Evolutionary conservation across 768 basidiomycete genomes (phyloP), one percentile per base, ranked within the genome.

Genomic region (Pleurotus salmoneostramineus): DNA sequence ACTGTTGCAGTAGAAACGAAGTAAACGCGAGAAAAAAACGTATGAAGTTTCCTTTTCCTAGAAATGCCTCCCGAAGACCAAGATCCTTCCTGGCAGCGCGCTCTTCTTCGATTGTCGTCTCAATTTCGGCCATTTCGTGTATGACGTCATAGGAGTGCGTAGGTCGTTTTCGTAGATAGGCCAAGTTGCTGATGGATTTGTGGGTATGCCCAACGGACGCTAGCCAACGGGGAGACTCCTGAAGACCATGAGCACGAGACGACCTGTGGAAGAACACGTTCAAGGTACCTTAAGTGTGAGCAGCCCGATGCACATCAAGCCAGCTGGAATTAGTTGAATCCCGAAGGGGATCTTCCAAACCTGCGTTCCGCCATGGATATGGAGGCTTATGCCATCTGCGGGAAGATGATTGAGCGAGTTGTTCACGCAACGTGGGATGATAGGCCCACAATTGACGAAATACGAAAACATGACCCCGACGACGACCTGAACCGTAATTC

Each of bases 401-500:
- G 42, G 49, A 12, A 57, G n/a, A 34, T 31, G 3, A 58, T 46
- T 49, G 5, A 61, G 35, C 45, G 40, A 8, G 42, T 47, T 5
- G 6, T 3, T 12, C 40, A 3, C 31, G 36, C 7, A 6, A 60
- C 61, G 7, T 62, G 34, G 11, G 60, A 57, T 33, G 62, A 58
- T 34, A 17, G 12, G 74, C 87, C 51, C 58, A 90, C 88, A 81
- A 64, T 92, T 90, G 63, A 91, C 77, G 68, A 89, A 91, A 70
- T 91, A 92, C 0, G 87, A 89, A 58, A 94, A 75, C 85, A 93
- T 92, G 60, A 91, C 91, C 54, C 92, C 93, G 50, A 83, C 75
- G 21, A 91, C 89, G 17, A 91, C 77, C 77, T 79, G 58, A 4
- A 2, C 12, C 4, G 12, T 14, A 32, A 43, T 10, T 12, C 11